These are phyloP conservation scores for Amylostereum chailletii DNA, from an alignment of 1,284 basidiomycete genomes.

Conservation along the genomic window DNA sequence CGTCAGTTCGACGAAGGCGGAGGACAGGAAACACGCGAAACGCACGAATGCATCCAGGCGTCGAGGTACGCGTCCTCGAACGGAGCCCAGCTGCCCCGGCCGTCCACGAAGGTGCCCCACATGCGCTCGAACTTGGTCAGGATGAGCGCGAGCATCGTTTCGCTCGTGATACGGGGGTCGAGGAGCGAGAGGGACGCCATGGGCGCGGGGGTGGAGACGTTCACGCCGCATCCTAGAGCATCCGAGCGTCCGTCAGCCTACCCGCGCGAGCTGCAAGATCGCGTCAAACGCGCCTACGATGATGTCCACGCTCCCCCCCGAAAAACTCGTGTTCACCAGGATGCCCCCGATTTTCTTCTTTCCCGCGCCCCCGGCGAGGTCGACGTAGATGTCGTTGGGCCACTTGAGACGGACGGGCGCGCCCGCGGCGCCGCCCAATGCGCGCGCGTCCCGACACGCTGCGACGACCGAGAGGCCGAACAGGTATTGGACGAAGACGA, in stretches of 20 bases:
- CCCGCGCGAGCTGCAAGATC: background rate
- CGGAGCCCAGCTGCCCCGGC: conserved; percentile 62
- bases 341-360: conserved; percentile 85
- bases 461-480: conserved; percentile 87
- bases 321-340: conserved; percentile 83
- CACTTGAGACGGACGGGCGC: conserved; percentile 80
- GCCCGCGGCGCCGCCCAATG: conserved; percentile 46
- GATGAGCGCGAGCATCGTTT: conserved; percentile 70
- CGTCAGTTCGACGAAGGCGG: background rate
- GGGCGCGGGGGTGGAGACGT: conserved; percentile 79
- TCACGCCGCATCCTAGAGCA: conserved; percentile 77
- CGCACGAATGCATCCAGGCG: conserved; percentile 87
- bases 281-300: conserved; percentile 58
- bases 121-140: conserved; percentile 73
- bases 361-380: conserved; percentile 33
- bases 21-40: conserved; percentile 13
- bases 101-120: conserved; percentile 65
- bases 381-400: conserved; percentile 95
- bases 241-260: background rate
- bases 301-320: conserved; percentile 63
- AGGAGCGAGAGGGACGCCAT: conserved; percentile 79
- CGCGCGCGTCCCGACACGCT: conserved; percentile 51
- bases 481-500: conserved; percentile 96
- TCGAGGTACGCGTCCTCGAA: conserved; percentile 76
- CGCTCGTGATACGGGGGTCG: conserved; percentile 47